Conservation (phyloP, 2,329 filamentous ascomycete species). For the Neoarthrinium moseri region DNA sequence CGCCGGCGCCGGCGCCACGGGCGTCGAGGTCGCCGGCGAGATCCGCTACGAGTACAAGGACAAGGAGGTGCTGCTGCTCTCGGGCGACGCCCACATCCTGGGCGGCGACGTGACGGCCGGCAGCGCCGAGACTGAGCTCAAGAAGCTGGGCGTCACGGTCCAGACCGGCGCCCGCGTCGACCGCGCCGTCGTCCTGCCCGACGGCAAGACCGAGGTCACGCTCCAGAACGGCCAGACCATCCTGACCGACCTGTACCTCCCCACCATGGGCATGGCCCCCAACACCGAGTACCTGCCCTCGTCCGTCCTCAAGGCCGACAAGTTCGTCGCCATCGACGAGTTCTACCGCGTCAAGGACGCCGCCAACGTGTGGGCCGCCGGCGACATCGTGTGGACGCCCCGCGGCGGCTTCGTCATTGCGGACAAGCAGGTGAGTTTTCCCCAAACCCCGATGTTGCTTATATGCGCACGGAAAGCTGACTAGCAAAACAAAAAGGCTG, state of each 20-base stretch:
- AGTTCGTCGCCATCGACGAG: slow-evolving; percentile 50
- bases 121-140: slow-evolving; percentile 47
- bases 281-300: slow-evolving; percentile 53
- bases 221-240: slow-evolving; percentile 46
- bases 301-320: slow-evolving; percentile 40
- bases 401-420: slow-evolving; percentile 41
- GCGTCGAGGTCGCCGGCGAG: slow-evolving; percentile 55
- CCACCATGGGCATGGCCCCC: slow-evolving; percentile 53
- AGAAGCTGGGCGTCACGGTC: slow-evolving; percentile 51
- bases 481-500: slow-evolving; percentile 32
- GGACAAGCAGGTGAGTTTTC: slow-evolving; percentile 44
- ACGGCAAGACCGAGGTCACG: slow-evolving; percentile 47
- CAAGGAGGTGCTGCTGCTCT: slow-evolving; percentile 49
- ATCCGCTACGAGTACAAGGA: slow-evolving; percentile 49
- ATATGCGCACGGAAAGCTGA: neutral
- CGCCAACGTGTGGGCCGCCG: slow-evolving; percentile 50
- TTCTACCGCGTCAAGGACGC: slow-evolving; percentile 44
- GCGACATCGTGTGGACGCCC: slow-evolving; percentile 51
- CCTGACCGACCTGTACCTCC: slow-evolving; percentile 54
- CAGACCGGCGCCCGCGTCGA: slow-evolving; percentile 40
- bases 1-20: slow-evolving; percentile 56
- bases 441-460: neutral
- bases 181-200: slow-evolving; percentile 27
- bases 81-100: slow-evolving; percentile 38
- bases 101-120: slow-evolving; percentile 41